Evolutionary conservation across 495 filamentous ascomycete genomes (phyloP).

Genomic region (Penicillium fimorum): DNA sequence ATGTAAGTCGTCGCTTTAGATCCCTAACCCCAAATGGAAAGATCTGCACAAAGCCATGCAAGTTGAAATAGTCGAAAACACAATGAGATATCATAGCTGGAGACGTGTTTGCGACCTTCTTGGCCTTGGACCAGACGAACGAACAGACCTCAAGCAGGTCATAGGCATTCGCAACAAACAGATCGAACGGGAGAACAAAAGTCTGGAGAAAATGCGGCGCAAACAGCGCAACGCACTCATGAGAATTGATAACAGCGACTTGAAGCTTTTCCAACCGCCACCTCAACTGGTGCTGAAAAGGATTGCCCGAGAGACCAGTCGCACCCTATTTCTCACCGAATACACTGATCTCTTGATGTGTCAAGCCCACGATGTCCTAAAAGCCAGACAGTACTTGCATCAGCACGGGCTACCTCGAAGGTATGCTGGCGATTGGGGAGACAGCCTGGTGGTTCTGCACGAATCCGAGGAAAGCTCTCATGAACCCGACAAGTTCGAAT

Average conservation of each 20-base stretch:
- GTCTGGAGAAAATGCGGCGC: slow-evolving; percentile 29
- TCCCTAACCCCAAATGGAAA: slow-evolving; percentile 30
- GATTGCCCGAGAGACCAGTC: slow-evolving; percentile 15
- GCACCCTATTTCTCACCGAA: slow-evolving; percentile 9
- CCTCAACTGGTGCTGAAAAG: slow-evolving; percentile 26
- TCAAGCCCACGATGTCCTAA: slow-evolving; percentile 24
- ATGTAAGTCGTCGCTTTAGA: neutral
- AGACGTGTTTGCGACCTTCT: slow-evolving; percentile 22
- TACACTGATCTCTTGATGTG: slow-evolving; percentile 28
- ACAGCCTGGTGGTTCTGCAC: slow-evolving; percentile 19
- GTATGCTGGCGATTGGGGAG: slow-evolving; percentile 37
- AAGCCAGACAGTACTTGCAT: slow-evolving; percentile 30
- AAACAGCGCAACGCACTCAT: slow-evolving; percentile 33
- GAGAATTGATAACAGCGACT: slow-evolving; percentile 30
- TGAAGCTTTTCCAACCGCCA: slow-evolving; percentile 16
- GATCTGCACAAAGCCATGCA: slow-evolving; percentile 35
- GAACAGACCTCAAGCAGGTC: slow-evolving; percentile 11
- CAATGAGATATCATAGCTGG: slow-evolving; percentile 25
- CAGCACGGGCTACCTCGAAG: slow-evolving; percentile 24
- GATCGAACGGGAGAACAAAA: slow-evolving; percentile 26
- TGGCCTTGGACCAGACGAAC: slow-evolving; percentile 26
- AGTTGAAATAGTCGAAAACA: slow-evolving; percentile 37
- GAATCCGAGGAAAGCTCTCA: neutral
- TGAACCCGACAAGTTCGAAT: slow-evolving; percentile 18
- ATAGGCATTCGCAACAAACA: slow-evolving; percentile 26